Base-by-base conservation (phyloP, 2,329 filamentous ascomycete species). In the Nigrospora osmanthi region DNA sequence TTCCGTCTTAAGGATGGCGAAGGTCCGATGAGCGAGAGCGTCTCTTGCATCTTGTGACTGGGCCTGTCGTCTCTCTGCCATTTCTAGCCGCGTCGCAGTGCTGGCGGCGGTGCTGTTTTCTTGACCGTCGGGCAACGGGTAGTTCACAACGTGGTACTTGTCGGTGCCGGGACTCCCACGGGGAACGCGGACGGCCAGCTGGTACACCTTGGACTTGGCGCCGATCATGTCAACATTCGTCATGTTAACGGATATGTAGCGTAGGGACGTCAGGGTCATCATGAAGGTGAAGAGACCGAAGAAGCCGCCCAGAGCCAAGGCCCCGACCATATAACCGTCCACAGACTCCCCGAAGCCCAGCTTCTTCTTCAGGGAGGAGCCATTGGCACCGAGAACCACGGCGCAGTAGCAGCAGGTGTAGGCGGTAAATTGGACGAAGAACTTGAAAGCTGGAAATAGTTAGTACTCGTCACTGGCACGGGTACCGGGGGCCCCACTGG, bases 211-310 rank as follows among this genome's bases (percentile, higher is more conserved):
- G 15, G 67, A 73, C 49, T 71, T 76, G 45, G 72, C 71, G 51
- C 72, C 76, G 23, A 95, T 70, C 47, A 83, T 78, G 60, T 98
- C 93, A 47, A 98, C 83, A 15, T 89, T 94, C 1, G 90, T 95
- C 39, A 82, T 73, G 58, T 96, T 96, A 43, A 75, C 68, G 39
- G 85, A 65, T 35, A 84, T 76, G 55, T 89, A 83, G 50, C 84
- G 79, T 35, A 84, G 59, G 4, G 87, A 87, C 39, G 83, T 90
- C 35, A 75, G 58, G 3, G 83, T 75, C 89, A 97, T 95, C 44
- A 82, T 80, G 17, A 76, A 71, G 1, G 84, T 75, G 63, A 97
- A 97, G n/a, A 95, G 63, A 35, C 80, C 79, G 57, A 96, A 95
- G 46, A 95, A 72, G 12, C 70, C 75, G 28, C 78, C 73, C 51